A percentile compares a stretch with the other conserved stretches of the same genome.
Conservation (phyloP, 2,329 filamentous ascomycete species). For the Pseudogymnoascus sp. region DNA sequence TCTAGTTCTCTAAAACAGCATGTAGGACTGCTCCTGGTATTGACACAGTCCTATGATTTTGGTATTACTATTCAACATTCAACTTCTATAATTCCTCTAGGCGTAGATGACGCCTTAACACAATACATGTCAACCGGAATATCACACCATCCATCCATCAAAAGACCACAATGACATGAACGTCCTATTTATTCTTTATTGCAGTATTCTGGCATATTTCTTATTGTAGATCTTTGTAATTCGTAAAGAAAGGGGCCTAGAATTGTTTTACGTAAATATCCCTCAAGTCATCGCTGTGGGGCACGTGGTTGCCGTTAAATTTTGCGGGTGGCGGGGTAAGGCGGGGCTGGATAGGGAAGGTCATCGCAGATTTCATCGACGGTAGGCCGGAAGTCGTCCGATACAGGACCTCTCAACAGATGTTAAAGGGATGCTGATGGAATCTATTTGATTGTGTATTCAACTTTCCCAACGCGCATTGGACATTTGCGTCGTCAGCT, state of each 20-base stretch:
- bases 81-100: too few species aligned
- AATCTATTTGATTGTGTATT: background rate
- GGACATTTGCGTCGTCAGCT: background rate
- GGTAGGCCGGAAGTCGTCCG: background rate
- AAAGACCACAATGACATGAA: background rate
- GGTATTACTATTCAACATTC: background rate
- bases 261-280: constrained; percentile 6
- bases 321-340: constrained; percentile 5
- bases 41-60: background rate
- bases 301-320: background rate
- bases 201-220: background rate
- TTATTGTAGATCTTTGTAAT: background rate
- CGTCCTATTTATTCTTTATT: background rate
- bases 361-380: constrained; percentile 3
- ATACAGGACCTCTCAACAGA: background rate
- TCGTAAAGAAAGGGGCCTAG: background rate
- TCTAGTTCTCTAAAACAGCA: background rate
- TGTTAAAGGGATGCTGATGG: constrained; percentile 7
- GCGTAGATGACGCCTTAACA: too few species aligned
- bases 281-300: constrained; percentile 3
- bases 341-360: background rate
- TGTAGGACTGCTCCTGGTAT: background rate
- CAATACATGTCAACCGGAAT: background rate
- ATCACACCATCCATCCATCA: background rate
- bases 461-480: background rate